phyloP scores from a whole-genome alignment of 2,329 filamentous ascomycete genomes.

The Colletotrichum paranaense region DNA sequence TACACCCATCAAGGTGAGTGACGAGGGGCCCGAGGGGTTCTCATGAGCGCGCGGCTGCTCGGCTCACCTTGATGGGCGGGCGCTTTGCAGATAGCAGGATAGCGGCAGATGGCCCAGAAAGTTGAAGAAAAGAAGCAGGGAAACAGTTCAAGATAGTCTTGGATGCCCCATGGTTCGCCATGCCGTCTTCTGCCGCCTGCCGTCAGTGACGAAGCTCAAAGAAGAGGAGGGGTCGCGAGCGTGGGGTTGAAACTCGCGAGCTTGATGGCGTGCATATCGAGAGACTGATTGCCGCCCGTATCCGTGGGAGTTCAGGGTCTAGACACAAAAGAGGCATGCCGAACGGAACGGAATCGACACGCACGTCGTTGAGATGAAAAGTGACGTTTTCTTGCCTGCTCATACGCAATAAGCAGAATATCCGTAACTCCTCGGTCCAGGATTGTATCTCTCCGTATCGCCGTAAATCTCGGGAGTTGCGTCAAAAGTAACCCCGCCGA shows the following conservation, averaged over 20 bases:
- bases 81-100: background rate
- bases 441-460: background rate
- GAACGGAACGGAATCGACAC: background rate
- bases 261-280: conserved; percentile 17
- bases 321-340: conserved; percentile 14
- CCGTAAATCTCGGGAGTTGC: background rate
- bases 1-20: background rate
- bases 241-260: background rate
- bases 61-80: background rate
- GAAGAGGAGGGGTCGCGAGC: background rate
- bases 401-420: background rate
- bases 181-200: background rate
- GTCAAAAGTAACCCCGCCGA: conserved; percentile 15
- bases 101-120: background rate
- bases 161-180: background rate
- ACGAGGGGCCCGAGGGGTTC: background rate
- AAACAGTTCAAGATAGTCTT: background rate
- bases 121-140: background rate
- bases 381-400: conserved; percentile 11
- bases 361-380: conserved; percentile 2
- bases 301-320: background rate
- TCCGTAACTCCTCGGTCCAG: background rate
- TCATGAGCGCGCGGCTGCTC: background rate
- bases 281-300: background rate
- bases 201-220: background rate